phyloP scores from a whole-genome alignment of 208 protist genomes.

The Trichomonas gallinae region DNA sequence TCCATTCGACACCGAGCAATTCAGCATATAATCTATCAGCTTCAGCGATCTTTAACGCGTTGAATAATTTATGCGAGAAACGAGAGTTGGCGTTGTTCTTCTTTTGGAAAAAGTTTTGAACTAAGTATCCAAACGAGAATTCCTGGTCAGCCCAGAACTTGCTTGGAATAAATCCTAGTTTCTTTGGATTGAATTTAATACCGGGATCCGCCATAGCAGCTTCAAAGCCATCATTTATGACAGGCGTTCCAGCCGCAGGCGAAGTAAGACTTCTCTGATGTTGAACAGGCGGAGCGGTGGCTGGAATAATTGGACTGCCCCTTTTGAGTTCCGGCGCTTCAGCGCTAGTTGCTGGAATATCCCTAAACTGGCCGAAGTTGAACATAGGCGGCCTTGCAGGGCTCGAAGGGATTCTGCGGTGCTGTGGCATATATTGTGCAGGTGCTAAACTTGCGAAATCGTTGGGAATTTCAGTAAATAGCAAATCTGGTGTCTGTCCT shows the following conservation, averaged over 20 bases:
- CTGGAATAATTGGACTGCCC: neutral
- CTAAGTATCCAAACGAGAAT: neutral
- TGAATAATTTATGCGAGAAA: constrained; percentile 9
- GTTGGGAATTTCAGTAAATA: neutral
- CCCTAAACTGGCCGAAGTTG: neutral
- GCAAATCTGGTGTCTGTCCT: neutral
- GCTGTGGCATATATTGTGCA: neutral
- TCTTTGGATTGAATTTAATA: constrained; percentile 7
- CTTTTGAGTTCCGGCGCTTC: neutral
- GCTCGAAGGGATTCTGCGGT: neutral
- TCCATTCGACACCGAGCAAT: neutral
- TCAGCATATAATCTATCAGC: neutral
- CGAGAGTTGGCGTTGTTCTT: neutral
- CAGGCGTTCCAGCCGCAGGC: too few species aligned
- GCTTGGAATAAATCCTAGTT: neutral
- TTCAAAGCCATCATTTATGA: neutral
- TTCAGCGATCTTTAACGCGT: constrained; percentile 15
- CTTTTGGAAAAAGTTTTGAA: neutral
- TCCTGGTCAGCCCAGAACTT: neutral
- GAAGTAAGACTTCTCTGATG: neutral
- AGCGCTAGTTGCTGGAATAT: neutral
- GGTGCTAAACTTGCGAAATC: neutral
- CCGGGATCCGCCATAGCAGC: neutral
- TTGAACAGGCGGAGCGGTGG: neutral
- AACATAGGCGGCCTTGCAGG: neutral